Percentiles rank a stretch among this genome's conserved stretches.
phyloP scores from a whole-genome alignment of 768 basidiomycete genomes.

The Russula vinacea region DNA sequence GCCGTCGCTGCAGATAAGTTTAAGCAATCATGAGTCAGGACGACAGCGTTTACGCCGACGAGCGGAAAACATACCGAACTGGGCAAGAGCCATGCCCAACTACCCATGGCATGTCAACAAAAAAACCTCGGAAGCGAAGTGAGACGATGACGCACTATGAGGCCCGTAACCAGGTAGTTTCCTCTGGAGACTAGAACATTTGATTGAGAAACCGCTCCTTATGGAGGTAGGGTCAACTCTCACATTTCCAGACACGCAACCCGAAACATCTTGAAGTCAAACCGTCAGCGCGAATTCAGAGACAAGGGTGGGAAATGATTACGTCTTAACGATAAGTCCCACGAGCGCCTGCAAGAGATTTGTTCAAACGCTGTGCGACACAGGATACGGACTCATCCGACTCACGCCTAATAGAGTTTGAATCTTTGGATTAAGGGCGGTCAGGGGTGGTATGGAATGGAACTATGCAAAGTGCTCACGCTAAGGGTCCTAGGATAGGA shows the following conservation, averaged over 20 bases:
- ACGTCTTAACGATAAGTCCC: constrained; percentile 27
- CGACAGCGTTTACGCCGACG: neutral
- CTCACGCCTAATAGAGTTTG: constrained; percentile 28
- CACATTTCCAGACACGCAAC: constrained; percentile 31
- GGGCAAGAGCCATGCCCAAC: constrained; percentile 25
- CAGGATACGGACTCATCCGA: neutral
- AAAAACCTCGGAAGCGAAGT: neutral
- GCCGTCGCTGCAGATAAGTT: constrained; percentile 5
- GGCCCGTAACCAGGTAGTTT: constrained; percentile 23
- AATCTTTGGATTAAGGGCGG: neutral
- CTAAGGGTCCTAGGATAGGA: constrained; percentile 22
- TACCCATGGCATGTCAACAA: constrained; percentile 12
- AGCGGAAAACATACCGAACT: constrained; percentile 24
- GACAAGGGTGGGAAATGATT: neutral
- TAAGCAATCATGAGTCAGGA: neutral
- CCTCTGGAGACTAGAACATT: constrained; percentile 23
- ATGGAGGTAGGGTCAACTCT: neutral
- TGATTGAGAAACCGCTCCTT: neutral
- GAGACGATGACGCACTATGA: constrained; percentile 23
- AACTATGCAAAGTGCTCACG: constrained; percentile 16
- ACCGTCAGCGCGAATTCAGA: constrained; percentile 3
- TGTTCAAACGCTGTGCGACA: neutral
- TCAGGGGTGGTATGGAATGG: constrained; percentile 8
- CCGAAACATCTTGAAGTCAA: constrained; percentile 22
- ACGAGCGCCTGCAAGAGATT: constrained; percentile 13